phyloP scores from a whole-genome alignment of 2,329 filamentous ascomycete species.

The Aspergillus nomiae region DNA sequence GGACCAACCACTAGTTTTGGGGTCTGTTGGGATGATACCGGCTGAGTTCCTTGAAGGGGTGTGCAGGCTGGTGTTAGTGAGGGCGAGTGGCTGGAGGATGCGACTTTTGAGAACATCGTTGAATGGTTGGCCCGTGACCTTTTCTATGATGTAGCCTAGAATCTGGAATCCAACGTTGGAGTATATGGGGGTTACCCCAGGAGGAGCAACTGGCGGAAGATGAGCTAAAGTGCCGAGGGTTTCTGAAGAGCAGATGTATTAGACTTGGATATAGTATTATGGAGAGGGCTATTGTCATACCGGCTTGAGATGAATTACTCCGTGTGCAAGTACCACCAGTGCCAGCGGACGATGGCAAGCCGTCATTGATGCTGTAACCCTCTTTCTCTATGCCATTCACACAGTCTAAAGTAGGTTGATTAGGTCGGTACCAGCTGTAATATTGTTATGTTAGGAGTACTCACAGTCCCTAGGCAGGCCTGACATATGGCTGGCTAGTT shows the following conservation, averaged over 20 bases:
- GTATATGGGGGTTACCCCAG: neutral
- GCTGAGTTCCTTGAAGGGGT: neutral
- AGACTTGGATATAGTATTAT: neutral
- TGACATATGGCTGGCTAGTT: constrained; percentile 27
- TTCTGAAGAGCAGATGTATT: neutral
- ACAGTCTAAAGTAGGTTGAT: neutral
- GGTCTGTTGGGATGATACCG: constrained; percentile 1
- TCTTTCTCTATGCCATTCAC: neutral
- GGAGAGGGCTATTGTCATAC: neutral
- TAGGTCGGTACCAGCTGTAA: neutral
- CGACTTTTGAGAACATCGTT: neutral
- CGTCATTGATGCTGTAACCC: neutral
- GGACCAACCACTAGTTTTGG: constrained; percentile 4
- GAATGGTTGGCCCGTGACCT: neutral
- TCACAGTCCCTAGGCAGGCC: constrained; percentile 22
- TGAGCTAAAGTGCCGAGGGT: neutral
- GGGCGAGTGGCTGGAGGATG: neutral
- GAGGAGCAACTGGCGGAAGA: neutral
- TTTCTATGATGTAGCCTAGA: neutral
- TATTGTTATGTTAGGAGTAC: neutral
- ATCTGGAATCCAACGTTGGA: neutral
- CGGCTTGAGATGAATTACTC: neutral
- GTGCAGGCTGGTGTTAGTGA: neutral
- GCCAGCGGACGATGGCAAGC: neutral
- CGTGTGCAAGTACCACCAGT: neutral